Evolutionary conservation across 2,329 filamentous ascomycete species (phyloP), one percentile per base, ranked within the genome.

Genomic region (Pseudocercospora fuligena): DNA sequence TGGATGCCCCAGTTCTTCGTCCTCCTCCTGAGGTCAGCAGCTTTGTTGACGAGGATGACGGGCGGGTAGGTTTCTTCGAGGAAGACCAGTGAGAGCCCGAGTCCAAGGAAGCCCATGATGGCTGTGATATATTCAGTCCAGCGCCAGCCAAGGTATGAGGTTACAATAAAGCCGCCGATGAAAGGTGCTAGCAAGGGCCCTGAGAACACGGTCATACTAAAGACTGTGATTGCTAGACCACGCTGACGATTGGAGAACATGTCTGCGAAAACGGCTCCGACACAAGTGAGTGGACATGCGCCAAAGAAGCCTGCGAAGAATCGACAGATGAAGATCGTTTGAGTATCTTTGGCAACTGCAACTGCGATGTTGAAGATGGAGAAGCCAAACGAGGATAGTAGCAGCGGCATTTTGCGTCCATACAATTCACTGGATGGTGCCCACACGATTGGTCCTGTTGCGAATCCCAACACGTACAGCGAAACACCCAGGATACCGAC

Each of bases 1-100:
- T 88, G 86, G 61, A 88, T 87, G 63, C 73, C 47, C 85, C 86
- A 88, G 68, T 88, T 88, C 74, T 82, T 83, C 1, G 86, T 88
- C 27, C 84, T 76, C 36, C 86, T 80, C 33, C 86, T 79, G 1
- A 88, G 74, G 66, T 87, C 84, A 3, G 81, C 76, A 3, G 86
- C 86, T 72, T 89, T 89, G 16, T 79, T 76, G 43, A 88, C 83
- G 2, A 89, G 79, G 14, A 89, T 84, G 0, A 87, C 80, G 0
- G 87, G 87, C 0, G 86, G 83, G 68, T 88, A 89, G 0, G 85
- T 85, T 73, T 89, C 87, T 60, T 85, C 76, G 27, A 88, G 79
- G 75, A 88, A 86, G 43, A 88, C 70, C 0, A 86, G 47, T 51
- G 85, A 80, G 9, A 87, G 72, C 0, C 77, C 73, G 12, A 86